A percentile compares a stretch with the other conserved stretches of the same genome.
Evolutionary conservation across 495 filamentous ascomycete genomes (phyloP).

Genomic region (Jackrogersella multiformis): DNA sequence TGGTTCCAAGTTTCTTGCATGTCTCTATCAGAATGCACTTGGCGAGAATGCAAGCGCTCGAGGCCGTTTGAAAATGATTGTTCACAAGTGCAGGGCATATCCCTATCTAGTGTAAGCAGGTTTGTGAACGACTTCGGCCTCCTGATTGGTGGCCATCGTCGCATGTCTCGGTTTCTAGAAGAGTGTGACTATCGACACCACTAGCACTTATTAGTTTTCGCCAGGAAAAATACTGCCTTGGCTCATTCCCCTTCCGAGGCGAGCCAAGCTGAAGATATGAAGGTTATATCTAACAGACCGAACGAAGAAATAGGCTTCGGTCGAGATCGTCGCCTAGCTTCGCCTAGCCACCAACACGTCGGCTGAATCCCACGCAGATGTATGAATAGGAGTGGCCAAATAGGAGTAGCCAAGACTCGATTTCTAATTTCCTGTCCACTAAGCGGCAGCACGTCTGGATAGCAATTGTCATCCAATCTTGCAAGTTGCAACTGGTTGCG

Average conservation of each 20-base stretch:
- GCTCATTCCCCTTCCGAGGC: constrained; percentile 23
- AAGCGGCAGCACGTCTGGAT: constrained; percentile 18
- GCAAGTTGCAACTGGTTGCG: constrained; percentile 1
- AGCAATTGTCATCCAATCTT: constrained; percentile 7
- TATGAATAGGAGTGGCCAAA: constrained; percentile 11
- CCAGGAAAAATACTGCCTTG: constrained; percentile 23
- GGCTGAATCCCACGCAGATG: constrained; percentile 32
- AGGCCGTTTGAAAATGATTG: constrained; percentile 13
- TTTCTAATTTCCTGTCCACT: constrained; percentile 27
- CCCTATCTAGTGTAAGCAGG: constrained; percentile 17
- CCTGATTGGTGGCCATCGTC: constrained; percentile 25
- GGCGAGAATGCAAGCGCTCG: constrained; percentile 30
- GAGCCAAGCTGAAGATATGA: constrained; percentile 41
- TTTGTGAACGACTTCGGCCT: constrained; percentile 3
- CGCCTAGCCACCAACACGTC: constrained; percentile 28
- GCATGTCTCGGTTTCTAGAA: constrained; percentile 25
- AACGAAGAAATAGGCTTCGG: constrained; percentile 34
- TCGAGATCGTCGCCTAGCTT: constrained; percentile 40
- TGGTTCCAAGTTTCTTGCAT: background rate
- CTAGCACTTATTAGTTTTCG: constrained; percentile 19
- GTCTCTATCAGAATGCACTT: no score
- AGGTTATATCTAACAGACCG: constrained; percentile 30
- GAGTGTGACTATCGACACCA: constrained; percentile 17
- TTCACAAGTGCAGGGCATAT: constrained; percentile 16
- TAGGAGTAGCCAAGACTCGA: constrained; percentile 26